Evolutionary conservation across 768 basidiomycete species (phyloP).

Genomic region (Lyophyllum semitale): DNA sequence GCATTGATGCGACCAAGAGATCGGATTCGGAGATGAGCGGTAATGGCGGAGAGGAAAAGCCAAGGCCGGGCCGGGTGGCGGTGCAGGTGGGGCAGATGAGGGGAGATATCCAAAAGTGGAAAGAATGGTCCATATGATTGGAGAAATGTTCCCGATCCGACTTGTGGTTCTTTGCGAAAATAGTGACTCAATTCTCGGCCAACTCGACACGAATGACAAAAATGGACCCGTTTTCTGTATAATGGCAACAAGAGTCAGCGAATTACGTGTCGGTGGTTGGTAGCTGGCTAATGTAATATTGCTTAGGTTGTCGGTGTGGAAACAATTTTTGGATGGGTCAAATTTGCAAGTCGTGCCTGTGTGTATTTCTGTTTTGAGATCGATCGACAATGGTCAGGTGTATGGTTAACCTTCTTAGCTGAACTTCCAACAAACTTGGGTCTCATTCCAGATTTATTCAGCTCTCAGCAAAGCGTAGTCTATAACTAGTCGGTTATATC

Average conservation of each 20-base stretch:
- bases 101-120: slow-evolving; percentile 15
- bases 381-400: slow-evolving; percentile 21
- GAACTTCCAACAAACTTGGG: slow-evolving; percentile 3
- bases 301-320: no score
- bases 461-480: not conserved
- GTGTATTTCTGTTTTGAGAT: slow-evolving; percentile 20
- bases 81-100: slow-evolving; percentile 16
- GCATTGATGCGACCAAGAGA: slow-evolving; percentile 7
- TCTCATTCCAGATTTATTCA: not conserved
- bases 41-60: not conserved
- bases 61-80: slow-evolving; percentile 16
- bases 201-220: not conserved
- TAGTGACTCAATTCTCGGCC: not conserved
- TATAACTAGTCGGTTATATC: not conserved
- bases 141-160: slow-evolving; percentile 19
- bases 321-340: no score
- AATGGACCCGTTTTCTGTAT: not conserved
- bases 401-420: slow-evolving; percentile 14
- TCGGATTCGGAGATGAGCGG: slow-evolving; percentile 16
- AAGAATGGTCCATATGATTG: slow-evolving; percentile 9
- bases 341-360: slow-evolving; percentile 7
- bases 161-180: slow-evolving; percentile 1
- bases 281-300: not conserved
- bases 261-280: not conserved
- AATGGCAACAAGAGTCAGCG: not conserved